Base-by-base conservation (phyloP, 2,329 filamentous ascomycete species). In the Aspergillus pseudoglaucus region DNA sequence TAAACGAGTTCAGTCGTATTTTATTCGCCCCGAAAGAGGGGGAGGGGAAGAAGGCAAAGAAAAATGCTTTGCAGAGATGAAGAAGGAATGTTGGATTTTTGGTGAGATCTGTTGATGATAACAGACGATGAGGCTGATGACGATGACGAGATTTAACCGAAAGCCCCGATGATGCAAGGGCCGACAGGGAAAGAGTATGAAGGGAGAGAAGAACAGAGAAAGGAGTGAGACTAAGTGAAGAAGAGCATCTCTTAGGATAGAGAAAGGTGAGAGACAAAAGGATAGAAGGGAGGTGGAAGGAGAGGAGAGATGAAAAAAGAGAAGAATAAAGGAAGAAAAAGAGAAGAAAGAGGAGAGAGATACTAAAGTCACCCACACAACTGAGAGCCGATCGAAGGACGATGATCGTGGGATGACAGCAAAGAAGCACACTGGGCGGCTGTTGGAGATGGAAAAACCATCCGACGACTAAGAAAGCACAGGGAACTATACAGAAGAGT, bases 361-460 rank as follows among this genome's bases (percentile, higher is more conserved):
- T 32, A 42, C 37, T 42, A 45, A 46, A 40, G 51, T 40, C 17
- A 37, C 33, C 33, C n/a, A 37, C 17, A 18, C 25, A 37, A 18
- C 17, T n/a, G 33, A 37, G n/a, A 5, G 33, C 17, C 33, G 33
- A 39, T 18, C 15, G 18, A 18, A 8, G 37, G 18, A 18, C n/a
- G 37, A 39, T 39, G 37, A 39, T 39, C 37, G 37, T 39, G 37
- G 37, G 37, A 39, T 39, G 37, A 39, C 37, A 52, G 45, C 37
- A 48, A 45, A 32, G 50, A 59, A 47, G 42, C 43, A 32, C 46
- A 42, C 40, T 44, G 50, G 51, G 58, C 59, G 59, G 60, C 62
- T 65, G 61, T 63, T 65, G 62, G 59, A 61, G 63, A 65, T 37
- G 17, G 17, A 37, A 37, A 18, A 37, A 18, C n/a, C 33, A 15